Conservation (phyloP, 2,329 filamentous ascomycete genomes). For the Colletotrichum tropicicola region DNA sequence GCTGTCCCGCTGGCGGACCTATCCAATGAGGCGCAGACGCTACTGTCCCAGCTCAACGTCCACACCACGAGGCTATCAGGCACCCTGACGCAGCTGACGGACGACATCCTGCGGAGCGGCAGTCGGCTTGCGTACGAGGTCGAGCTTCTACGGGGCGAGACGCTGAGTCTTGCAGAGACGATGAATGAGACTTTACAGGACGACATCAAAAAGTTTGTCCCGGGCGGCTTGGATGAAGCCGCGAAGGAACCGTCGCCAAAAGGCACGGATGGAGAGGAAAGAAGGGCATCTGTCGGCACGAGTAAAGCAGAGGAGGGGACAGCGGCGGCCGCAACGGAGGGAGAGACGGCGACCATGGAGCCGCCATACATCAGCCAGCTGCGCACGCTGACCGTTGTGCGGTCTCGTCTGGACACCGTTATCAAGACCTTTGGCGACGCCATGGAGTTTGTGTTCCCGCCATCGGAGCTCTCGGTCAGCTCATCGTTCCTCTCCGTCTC, state of each 20-base stretch:
- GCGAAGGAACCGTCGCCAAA: constrained; percentile 23
- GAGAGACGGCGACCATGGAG: constrained; percentile 45
- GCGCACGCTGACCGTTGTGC: constrained; percentile 83
- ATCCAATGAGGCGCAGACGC: constrained; percentile 80
- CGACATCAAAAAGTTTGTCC: constrained; percentile 79
- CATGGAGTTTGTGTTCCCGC: constrained; percentile 93
- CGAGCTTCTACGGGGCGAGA: constrained; percentile 90
- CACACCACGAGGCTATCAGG: constrained; percentile 86
- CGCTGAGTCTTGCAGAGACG: constrained; percentile 80
- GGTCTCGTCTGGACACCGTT: constrained; percentile 85
- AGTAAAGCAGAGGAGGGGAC: constrained; percentile 4
- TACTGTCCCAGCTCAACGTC: constrained; percentile 88
- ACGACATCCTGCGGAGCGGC: constrained; percentile 91
- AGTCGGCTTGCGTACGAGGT: constrained; percentile 93
- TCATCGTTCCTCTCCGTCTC: constrained; percentile 92
- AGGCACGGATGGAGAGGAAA: constrained; percentile 20
- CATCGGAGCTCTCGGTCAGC: constrained; percentile 83
- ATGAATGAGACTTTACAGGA: constrained; percentile 76
- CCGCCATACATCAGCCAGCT: constrained; percentile 80
- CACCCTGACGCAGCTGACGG: constrained; percentile 87
- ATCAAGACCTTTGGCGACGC: constrained; percentile 93
- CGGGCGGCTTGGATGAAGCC: constrained; percentile 52
- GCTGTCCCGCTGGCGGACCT: constrained; percentile 76
- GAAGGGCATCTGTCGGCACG: constrained; percentile 3
- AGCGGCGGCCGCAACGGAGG: constrained; percentile 29